These are phyloP conservation scores for Coniochaeta sp. DNA, from an alignment of 2,329 filamentous ascomycete species.

Conservation along the genomic window DNA sequence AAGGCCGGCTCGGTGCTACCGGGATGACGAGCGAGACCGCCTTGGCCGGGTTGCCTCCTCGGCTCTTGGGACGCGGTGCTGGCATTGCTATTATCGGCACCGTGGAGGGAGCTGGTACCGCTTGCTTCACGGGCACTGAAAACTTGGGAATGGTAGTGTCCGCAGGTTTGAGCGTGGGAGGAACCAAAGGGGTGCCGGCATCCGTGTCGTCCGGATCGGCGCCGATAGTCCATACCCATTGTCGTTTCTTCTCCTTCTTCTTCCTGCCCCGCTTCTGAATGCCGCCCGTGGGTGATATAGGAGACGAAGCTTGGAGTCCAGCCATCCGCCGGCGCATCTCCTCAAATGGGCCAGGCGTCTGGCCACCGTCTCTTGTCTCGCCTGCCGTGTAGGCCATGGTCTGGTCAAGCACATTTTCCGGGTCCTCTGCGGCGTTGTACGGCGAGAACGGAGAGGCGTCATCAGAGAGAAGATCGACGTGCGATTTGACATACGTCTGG, in stretches of 20 bases:
- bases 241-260: slow-evolving; percentile 55
- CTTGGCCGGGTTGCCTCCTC: slow-evolving; percentile 5
- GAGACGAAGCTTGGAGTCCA: slow-evolving; percentile 33
- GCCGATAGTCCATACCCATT: slow-evolving; percentile 61
- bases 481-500: slow-evolving; percentile 53
- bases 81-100: slow-evolving; percentile 16
- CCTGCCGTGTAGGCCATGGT: slow-evolving; percentile 44
- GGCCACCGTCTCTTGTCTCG: slow-evolving; percentile 52
- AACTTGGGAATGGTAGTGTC: slow-evolving; percentile 5
- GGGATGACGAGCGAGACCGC: slow-evolving; percentile 5
- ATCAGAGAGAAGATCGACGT: slow-evolving; percentile 55
- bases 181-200: slow-evolving; percentile 13
- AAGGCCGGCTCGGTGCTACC: background rate
- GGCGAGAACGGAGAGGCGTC: slow-evolving; percentile 44
- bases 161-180: slow-evolving; percentile 9
- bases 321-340: slow-evolving; percentile 54
- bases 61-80: slow-evolving; percentile 10
- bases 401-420: slow-evolving; percentile 38
- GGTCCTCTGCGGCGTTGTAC: slow-evolving; percentile 25
- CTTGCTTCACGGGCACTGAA: background rate
- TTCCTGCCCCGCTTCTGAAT: slow-evolving; percentile 46
- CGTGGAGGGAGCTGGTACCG: background rate
- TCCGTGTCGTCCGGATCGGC: slow-evolving; percentile 39
- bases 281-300: slow-evolving; percentile 28
- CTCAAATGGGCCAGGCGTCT: slow-evolving; percentile 56